A percentile compares a stretch with the other conserved stretches of the same genome.
Evolutionary conservation across 805 yeast species (phyloP).

Genomic region (Zygoascus tannicola): DNA sequence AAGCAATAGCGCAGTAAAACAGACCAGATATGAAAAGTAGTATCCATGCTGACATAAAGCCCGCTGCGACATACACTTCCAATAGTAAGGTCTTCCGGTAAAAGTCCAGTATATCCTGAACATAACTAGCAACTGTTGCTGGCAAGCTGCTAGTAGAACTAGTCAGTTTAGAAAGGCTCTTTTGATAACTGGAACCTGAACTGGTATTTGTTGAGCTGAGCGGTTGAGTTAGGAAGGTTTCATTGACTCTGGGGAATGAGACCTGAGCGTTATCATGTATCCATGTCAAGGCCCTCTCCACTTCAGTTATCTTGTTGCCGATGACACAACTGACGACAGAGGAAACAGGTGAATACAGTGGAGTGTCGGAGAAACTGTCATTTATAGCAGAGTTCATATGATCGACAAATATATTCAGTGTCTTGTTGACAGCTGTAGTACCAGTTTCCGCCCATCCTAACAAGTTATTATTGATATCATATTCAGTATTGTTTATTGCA

Average conservation of each 20-base stretch:
- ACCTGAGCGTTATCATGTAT: conserved; percentile 53
- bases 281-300: conserved; percentile 76
- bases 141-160: neutral
- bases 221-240: neutral
- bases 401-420: conserved; percentile 47
- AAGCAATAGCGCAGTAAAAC: neutral
- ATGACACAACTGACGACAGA: conserved; percentile 71
- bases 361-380: conserved; percentile 57
- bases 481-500: conserved; percentile 42
- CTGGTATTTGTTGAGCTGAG: neutral
- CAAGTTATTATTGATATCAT: conserved; percentile 48
- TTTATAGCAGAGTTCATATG: conserved; percentile 52
- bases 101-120: neutral
- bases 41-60: neutral
- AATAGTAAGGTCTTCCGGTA: neutral
- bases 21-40: neutral
- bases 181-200: neutral
- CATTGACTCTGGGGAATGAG: conserved; percentile 43
- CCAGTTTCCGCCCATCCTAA: conserved; percentile 58
- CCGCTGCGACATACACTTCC: neutral
- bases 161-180: neutral
- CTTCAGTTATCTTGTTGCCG: conserved; percentile 56
- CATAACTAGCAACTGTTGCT: neutral
- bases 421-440: conserved; percentile 48
- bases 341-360: conserved; percentile 51